Evolutionary conservation across 2,329 filamentous ascomycete genomes (phyloP).

Genomic region (Aphanoascus verrucosus): DNA sequence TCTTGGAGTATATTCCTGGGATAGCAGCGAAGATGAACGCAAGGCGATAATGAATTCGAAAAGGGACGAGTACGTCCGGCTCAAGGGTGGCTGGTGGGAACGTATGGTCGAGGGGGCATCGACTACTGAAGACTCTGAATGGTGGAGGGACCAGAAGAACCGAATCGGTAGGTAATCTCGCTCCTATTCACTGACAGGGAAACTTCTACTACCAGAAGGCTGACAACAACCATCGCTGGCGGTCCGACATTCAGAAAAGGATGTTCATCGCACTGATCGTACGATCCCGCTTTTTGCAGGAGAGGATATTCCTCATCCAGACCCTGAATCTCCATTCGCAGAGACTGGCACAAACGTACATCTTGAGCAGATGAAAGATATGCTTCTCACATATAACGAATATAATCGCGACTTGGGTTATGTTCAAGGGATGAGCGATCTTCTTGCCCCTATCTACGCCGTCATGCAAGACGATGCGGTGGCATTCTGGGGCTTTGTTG

Average conservation of each 20-base stretch:
- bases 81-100: conserved; percentile 97
- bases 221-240: conserved; percentile 44
- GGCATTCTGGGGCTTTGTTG: conserved; percentile 92
- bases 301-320: conserved; percentile 91
- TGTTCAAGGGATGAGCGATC: conserved; percentile 96
- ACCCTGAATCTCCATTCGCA: conserved; percentile 89
- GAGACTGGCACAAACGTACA: conserved; percentile 92
- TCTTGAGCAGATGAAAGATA: conserved; percentile 97
- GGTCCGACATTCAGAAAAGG: conserved; percentile 66
- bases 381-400: conserved; percentile 97
- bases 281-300: conserved; percentile 90
- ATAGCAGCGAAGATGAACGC: conserved; percentile 76
- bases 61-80: conserved; percentile 81
- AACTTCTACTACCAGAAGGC: conserved; percentile 9
- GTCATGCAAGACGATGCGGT: conserved; percentile 95
- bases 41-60: conserved; percentile 72
- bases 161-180: conserved; percentile 61
- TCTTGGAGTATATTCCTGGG: conserved; percentile 85
- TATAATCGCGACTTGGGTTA: conserved; percentile 93
- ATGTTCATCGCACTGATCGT: conserved; percentile 93
- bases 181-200: neutral
- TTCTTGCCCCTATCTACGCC: conserved; percentile 90
- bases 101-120: conserved; percentile 71
- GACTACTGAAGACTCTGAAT: conserved; percentile 73
- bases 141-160: conserved; percentile 90